Conservation (phyloP, 1,139 yeast genomes). For the Yamadazyma atlantica region DNA sequence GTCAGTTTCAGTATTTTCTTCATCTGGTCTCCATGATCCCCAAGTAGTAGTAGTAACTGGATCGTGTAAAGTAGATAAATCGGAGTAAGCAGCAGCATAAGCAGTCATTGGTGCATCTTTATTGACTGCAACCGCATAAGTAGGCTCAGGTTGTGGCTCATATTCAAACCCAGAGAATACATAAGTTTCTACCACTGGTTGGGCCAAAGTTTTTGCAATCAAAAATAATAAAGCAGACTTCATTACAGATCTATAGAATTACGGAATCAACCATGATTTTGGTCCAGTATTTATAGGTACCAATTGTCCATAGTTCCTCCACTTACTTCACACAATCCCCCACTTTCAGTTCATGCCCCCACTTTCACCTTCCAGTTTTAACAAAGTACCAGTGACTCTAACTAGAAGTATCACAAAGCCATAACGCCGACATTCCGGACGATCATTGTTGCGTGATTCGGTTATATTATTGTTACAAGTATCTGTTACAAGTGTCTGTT, state of each 20-base stretch:
- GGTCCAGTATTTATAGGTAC: not conserved
- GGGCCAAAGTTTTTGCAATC: constrained; percentile 6
- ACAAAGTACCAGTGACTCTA: not conserved
- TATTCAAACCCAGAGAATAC: constrained; percentile 6
- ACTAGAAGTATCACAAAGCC: not conserved
- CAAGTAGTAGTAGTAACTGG: constrained; percentile 17
- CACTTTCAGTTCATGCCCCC: too few species aligned
- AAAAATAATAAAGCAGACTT: constrained; percentile 1
- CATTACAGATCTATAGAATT: not conserved
- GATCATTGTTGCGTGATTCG: too few species aligned
- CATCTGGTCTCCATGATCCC: constrained; percentile 19
- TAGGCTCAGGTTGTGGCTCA: constrained; percentile 10
- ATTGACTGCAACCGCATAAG: constrained; percentile 13
- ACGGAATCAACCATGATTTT: too few species aligned
- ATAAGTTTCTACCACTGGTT: constrained; percentile 6
- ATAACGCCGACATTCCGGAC: not conserved
- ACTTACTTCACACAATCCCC: not conserved
- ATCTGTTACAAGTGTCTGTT: too few species aligned
- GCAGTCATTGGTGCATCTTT: constrained; percentile 7
- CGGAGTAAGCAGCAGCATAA: constrained; percentile 16
- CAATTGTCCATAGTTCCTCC: too few species aligned
- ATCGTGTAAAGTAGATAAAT: constrained; percentile 13
- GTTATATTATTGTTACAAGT: too few species aligned
- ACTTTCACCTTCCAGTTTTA: not conserved
- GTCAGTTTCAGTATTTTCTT: constrained; percentile 18